Conservation (phyloP, 2,329 filamentous ascomycete genomes). For the Rhexocercosporidium sp. region DNA sequence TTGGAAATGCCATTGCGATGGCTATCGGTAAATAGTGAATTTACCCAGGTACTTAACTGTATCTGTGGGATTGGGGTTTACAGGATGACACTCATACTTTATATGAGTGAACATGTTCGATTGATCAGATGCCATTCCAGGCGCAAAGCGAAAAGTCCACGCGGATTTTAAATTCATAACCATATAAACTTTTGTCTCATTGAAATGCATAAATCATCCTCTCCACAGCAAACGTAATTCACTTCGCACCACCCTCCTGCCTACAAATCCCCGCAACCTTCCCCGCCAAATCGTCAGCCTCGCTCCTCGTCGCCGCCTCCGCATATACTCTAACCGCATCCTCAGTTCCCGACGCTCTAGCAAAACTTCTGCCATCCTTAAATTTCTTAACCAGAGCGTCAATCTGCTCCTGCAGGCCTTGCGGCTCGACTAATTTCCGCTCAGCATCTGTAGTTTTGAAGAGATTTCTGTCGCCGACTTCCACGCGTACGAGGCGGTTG, state of each 20-base stretch:
- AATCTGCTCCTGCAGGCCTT: constrained; percentile 82
- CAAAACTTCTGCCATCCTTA: constrained; percentile 87
- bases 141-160: neutral
- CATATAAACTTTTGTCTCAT: neutral
- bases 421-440: constrained; percentile 79
- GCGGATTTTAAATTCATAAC: neutral
- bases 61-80: too few relatives aligned
- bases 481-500: constrained; percentile 91
- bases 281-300: constrained; percentile 88
- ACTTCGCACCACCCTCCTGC: constrained; percentile 20
- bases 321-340: constrained; percentile 96
- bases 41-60: too few relatives aligned
- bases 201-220: neutral
- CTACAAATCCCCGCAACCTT: constrained; percentile 61
- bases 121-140: too few relatives aligned
- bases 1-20: neutral
- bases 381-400: constrained; percentile 90
- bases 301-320: constrained; percentile 85
- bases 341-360: constrained; percentile 91
- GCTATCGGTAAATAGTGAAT: neutral
- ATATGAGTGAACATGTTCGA: too few relatives aligned
- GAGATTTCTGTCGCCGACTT: constrained; percentile 84
- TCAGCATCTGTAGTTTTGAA: constrained; percentile 95
- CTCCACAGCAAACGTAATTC: neutral
- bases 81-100: too few relatives aligned